Evolutionary conservation across 345 rosid species (phyloP), one percentile per base, ranked within the genome.

Genomic region (Rhodamnia argentea): DNA sequence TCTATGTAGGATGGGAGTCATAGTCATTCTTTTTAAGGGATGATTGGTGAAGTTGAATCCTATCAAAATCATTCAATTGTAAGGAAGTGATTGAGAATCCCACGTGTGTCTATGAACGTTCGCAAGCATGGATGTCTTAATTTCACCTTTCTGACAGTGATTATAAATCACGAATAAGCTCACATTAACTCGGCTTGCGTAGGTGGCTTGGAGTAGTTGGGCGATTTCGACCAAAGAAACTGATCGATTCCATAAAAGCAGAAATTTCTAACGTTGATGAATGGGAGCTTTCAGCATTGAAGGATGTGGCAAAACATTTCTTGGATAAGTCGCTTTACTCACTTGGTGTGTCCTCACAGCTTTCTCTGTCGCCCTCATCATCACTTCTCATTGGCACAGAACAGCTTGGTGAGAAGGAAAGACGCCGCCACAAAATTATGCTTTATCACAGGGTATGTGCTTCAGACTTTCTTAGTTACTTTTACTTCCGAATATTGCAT

Each of bases 181-280:
- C 86, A 10, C 50, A 22, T 51, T 57, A 42, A 15, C 59, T 44
- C 3, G 83, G 60, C 83, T 32, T 75, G 51, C 85, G 3, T 89
- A 94, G 99, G 92, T 95, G 98, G 99, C 84, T 94, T 84, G 99
- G 94, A 58, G 84, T 93, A 54, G 89, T 95, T 86, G 98, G 96
- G 82, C 96, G 94, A 87, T 90, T 96, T 82, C 94, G 94, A 75
- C 99, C 98, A 10, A 92, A 87, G 94, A 96, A 94, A 87, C 89
- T 96, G 82, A 89, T 95, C 37, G 58, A 96, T 27, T 91, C 92
- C 58, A 92, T 95, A 82, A 95, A 88, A 92, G 76, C 85, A 37
- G 96, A 95, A 55, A 75, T 94, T 62, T 88, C 85, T 13, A 93
- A 86, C 32, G 90, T 92, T 56, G 94, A 91, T 74, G 95, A 91